Base-by-base conservation (phyloP, 2,329 filamentous ascomycete genomes). In the Cladosporium sphaerospermum region DNA sequence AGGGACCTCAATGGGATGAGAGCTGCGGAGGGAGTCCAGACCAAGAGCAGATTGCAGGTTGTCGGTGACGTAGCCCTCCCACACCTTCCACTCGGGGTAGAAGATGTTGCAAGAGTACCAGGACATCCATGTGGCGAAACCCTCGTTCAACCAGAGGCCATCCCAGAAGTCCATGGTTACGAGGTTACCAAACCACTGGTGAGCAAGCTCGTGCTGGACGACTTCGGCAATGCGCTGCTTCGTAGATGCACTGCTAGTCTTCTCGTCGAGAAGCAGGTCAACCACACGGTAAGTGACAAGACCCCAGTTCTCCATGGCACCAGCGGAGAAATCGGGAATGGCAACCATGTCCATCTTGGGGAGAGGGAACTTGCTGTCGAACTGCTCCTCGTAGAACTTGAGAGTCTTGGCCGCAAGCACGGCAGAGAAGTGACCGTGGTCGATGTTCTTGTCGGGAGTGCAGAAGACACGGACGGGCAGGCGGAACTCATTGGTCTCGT, bases 161-260 rank as follows among this genome's bases (percentile, higher is more conserved):
- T 96, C 90, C 92, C 92, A 97, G 79, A 95, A 96, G 70, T 96
- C 90, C 90, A 96, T 96, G 50, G 92, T 96, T 28, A 96, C 92
- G 50, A 96, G 75, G 74, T 97, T 96, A 58, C 92, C 92, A 66
- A 97, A 97, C 92, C 92, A 97, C 72, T 96, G 92, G 73, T 97
- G 92, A 39, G 92, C 92, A 67, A 97, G 78, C 71, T 97, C 92
- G 74, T 97, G 92, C 77, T 96, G 91, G 28, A 97, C 92, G 39
- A 93, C 89, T 71, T 96, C 92, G 49, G 92, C 92, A 52, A 97
- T 88, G 37, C 91, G 85, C 75, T 96, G 88, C 75, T 95, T 96
- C 56, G 85, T 89, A 36, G 86, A 85, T 16, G 92, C 91, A 65
- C 90, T 88, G 64, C 88, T 93, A 3, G 82, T 87, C 78, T 95